These are phyloP conservation scores for Mycosphaerella arachidis DNA, from an alignment of 2,329 filamentous ascomycete species.

Conservation along the genomic window DNA sequence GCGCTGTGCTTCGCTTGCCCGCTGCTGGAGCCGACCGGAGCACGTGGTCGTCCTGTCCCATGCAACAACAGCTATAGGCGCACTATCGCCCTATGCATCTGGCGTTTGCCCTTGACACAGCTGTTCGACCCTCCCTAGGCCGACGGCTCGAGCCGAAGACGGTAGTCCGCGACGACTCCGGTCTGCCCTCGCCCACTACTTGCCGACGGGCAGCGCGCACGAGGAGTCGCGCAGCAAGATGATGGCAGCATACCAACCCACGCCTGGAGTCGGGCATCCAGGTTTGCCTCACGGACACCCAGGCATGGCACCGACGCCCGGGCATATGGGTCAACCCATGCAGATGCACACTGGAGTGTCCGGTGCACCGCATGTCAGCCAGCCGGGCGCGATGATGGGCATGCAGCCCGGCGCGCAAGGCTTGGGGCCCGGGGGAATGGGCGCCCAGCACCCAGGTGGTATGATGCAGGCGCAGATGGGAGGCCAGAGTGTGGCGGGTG, in stretches of 20 bases:
- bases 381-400: constrained; percentile 67
- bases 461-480: constrained; percentile 35
- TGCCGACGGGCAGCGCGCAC: constrained; percentile 6
- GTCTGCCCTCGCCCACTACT: constrained; percentile 33
- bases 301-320: constrained; percentile 62
- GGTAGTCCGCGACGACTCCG: constrained; percentile 11
- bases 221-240: constrained; percentile 44
- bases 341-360: constrained; percentile 67
- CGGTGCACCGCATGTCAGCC: constrained; percentile 67
- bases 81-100: constrained; percentile 28
- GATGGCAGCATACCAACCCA: constrained; percentile 68
- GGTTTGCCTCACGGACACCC: constrained; percentile 62
- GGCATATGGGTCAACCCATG: constrained; percentile 64
- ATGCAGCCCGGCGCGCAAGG: constrained; percentile 65
- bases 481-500: constrained; percentile 42
- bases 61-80: constrained; percentile 2
- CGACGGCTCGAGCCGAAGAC: constrained; percentile 17
- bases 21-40: constrained; percentile 4
- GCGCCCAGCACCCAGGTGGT: constrained; percentile 30
- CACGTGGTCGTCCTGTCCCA: constrained; percentile 16
- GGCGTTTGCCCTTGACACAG: constrained; percentile 19
- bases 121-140: constrained; percentile 28
- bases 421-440: constrained; percentile 41
- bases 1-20: not conserved
- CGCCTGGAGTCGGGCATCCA: constrained; percentile 63